Evolutionary conservation across 2,329 filamentous ascomycete genomes (phyloP), one percentile per base, ranked within the genome.

Genomic region (Colletotrichum chlorophyti): DNA sequence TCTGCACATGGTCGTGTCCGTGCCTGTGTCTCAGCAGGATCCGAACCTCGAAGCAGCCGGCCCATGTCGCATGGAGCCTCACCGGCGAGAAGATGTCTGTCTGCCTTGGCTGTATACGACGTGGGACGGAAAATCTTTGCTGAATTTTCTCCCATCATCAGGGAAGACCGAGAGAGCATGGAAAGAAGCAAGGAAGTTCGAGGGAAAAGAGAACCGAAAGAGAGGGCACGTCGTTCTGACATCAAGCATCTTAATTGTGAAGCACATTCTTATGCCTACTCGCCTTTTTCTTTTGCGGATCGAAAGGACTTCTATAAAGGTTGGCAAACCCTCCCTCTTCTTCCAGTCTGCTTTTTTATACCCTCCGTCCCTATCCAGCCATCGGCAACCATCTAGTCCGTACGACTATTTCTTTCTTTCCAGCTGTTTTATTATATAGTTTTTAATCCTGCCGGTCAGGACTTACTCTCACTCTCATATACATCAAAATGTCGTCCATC

Each of bases 401-500:
- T 47, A 31, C 40, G 50, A 35, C 40, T 38, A 27, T 21, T 59
- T 46, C 46, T 58, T 41, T 48, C 58, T 23, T 60, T 58, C 29
- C 42, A 58, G 59, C n/a, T 48, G 17, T 32, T 60, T 53, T 53
- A 51, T 59, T 60, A 37, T 53, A 51, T 60, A 60, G 59, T 58
- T 34, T 5, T 23, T 19, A n/a, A n/a, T 37, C 58, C 58, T 60
- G 58, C 58, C 58, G 58, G 58, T 32, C 58, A 60, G 58, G 58
- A 47, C 47, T 53, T 37, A 57, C 51, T 26, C 57, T 60, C 45
- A 51, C 47, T 43, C 40, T n/a, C n/a, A n/a, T n/a, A n/a, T n/a
- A 49, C 42, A 38, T 23, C 63, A 70, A 53, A 23, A 75, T 73
- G 68, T 64, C 65, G 51, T 60, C 62, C 34, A 58, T 70, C 67